Base-by-base conservation (phyloP, 768 basidiomycete species). In the Mycena vulgaris region DNA sequence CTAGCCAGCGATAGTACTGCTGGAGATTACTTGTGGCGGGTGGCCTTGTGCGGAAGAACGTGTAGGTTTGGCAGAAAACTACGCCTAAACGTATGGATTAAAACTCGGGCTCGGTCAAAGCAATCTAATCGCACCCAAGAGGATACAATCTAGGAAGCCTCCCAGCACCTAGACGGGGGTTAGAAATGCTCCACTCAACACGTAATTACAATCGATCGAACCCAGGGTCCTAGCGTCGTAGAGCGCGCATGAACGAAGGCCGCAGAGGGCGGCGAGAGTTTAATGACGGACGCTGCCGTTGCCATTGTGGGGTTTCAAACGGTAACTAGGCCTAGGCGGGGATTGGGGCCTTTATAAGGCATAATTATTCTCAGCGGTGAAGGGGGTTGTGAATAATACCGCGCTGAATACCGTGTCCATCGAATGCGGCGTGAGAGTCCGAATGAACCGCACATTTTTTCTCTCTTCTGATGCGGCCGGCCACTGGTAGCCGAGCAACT, bases 211-310 rank as follows among this genome's bases (percentile, higher is more conserved):
- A 31, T 21, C 10, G 21, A n/a, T 23, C 48, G n/a, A 17, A 73
- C 72, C 72, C 72, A 73, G 25, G 72, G 68, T 14, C 72, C 72
- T 9, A 73, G 60, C 28, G 64, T 35, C 4, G 35, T 60, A 17
- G 37, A 40, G 1, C 65, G 68, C 47, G 27, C 14, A 19, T 57
- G 28, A 11, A 73, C 61, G 37, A 73, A 73, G 48, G 52, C 72
- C 4, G 59, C 59, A 7, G 72, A 69, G 2, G 65, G 23, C 2
- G 72, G 72, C 14, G 65, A 52, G 8, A 73, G 65, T 2, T 67
- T 30, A 23, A 73, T 69, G 5, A 66, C 33, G 10, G 71, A 72
- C 27, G 53, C 40, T 23, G 35, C 35, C 35, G 35, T 37, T 14
- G 35, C 6, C 35, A 37, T 37, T 14, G 14, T 37, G 14, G 35